phyloP scores from a whole-genome alignment of 495 filamentous ascomycete genomes.

The Talaromyces thailandensis region DNA sequence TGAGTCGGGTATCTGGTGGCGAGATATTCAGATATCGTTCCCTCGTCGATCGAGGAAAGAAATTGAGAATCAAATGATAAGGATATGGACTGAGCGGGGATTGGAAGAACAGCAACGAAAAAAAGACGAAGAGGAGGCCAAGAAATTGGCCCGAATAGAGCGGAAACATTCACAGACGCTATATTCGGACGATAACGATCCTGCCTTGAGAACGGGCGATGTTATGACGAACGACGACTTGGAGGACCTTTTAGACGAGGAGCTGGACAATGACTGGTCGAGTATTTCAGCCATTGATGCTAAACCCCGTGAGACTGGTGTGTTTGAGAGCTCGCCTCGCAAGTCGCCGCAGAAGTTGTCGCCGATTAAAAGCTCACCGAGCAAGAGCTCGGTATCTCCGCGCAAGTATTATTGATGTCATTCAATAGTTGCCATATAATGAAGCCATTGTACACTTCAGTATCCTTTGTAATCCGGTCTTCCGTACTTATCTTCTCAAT shows the following conservation, averaged over 20 bases:
- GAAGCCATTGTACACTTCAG: neutral
- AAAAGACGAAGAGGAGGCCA: neutral
- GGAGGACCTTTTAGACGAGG: neutral
- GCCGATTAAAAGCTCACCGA: neutral
- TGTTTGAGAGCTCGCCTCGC: neutral
- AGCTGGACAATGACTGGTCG: neutral
- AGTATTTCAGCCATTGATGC: conserved; percentile 1
- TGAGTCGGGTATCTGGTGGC: conserved; percentile 24
- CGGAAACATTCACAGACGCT: neutral
- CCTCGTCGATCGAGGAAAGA: conserved; percentile 23
- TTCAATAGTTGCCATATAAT: neutral
- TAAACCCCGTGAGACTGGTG: neutral
- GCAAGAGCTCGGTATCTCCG: conserved; percentile 2
- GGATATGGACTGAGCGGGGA: conserved; percentile 21
- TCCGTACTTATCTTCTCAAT: neutral
- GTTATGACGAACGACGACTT: neutral
- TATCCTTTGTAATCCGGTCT: neutral
- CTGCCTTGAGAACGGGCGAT: neutral
- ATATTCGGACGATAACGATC: neutral
- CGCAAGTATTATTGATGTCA: conserved; percentile 4
- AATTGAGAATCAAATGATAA: conserved; percentile 31
- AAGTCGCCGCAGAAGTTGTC: neutral
- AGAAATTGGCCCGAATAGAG: neutral
- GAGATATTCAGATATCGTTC: conserved; percentile 18
- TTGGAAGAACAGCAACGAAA: neutral